Conservation (phyloP, 2,329 filamentous ascomycete genomes). For the Rhynchosporium graminicola region DNA sequence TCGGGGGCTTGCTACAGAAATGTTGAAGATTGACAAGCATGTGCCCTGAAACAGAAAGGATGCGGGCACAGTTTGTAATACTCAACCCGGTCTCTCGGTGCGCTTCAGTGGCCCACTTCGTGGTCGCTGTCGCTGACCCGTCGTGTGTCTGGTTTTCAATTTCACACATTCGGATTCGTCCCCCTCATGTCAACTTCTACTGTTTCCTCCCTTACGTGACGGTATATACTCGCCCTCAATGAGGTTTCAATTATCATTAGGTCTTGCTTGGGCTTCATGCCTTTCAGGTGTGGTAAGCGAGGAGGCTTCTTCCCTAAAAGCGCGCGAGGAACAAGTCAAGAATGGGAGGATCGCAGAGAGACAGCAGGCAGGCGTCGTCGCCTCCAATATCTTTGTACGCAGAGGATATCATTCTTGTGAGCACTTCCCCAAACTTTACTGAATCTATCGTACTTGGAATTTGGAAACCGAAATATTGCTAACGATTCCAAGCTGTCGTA, state of each 20-base stretch:
- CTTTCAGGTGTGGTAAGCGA: background rate
- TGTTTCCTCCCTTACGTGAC: constrained; percentile 5
- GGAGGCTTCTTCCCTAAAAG: background rate
- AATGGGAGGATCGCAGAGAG: constrained; percentile 10
- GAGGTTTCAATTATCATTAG: constrained; percentile 12
- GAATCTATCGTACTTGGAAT: background rate
- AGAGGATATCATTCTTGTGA: constrained; percentile 21
- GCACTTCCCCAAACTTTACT: background rate
- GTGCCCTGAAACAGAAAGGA: constrained; percentile 12
- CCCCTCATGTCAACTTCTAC: constrained; percentile 3
- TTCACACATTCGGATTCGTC: constrained; percentile 2
- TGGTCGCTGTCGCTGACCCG: background rate
- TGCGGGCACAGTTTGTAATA: constrained; percentile 12
- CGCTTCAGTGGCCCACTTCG: background rate
- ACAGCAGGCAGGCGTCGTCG: constrained; percentile 16
- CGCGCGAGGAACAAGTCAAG: constrained; percentile 9
- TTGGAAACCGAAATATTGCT: background rate
- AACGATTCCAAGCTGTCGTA: constrained; percentile 21
- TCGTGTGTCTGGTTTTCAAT: background rate
- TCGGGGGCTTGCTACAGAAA: background rate
- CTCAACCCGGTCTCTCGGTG: background rate
- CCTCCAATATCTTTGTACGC: constrained; percentile 13
- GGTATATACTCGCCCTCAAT: constrained; percentile 8
- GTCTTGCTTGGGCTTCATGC: constrained; percentile 12
- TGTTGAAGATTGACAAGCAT: constrained; percentile 11